Base-by-base conservation (phyloP, 164 flowering plant genomes). In the Buxus sempervirens region DNA sequence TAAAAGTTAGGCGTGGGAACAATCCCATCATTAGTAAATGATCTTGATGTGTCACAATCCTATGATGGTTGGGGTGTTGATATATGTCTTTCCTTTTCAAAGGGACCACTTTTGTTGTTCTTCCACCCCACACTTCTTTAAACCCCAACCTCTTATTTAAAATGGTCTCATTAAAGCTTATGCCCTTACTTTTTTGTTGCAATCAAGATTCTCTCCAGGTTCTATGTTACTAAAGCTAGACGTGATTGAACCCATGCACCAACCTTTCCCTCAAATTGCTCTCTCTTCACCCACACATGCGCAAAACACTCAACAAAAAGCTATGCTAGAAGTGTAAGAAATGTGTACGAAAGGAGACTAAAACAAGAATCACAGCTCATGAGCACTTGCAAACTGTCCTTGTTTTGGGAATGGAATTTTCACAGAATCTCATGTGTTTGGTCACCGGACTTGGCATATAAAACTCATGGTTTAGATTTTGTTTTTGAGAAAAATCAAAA, bases 81-180 rank as follows among this genome's bases (percentile, higher is more conserved):
- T 45, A 49, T 45, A 22, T 59, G 38, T 38, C 27, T 48, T 16
- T 10, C 28, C 26, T 28, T 36, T 54, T 22, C 42, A 36, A 58
- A 67, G 80, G 78, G 78, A 66, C 78, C 76, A 75, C 25, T 72
- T 58, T 60, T n/a, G n/a, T n/a, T n/a, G n/a, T n/a, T n/a, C n/a
- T n/a, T 54, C 10, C 41, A 23, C 51, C 28, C 54, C 45, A 12
- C 65, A 25, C 24, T 28, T 15, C 22, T 22, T 21, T 42, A 15
- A 42, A 14, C 14, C 53, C 38, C 23, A 62, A 27, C 51, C 49
- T 36, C 21, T 62, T 21, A 36, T 9, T 19, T 41, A 19, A 36
- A 27, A 8, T 21, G 19, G 8, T 32, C 38, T 7, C 38, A 32
- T 7, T 32, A 3, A 32, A 32, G 38, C 38, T 32, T 32, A 32